Conservation (phyloP, 1,284 basidiomycete species). For the Naganishia cerealis region DNA sequence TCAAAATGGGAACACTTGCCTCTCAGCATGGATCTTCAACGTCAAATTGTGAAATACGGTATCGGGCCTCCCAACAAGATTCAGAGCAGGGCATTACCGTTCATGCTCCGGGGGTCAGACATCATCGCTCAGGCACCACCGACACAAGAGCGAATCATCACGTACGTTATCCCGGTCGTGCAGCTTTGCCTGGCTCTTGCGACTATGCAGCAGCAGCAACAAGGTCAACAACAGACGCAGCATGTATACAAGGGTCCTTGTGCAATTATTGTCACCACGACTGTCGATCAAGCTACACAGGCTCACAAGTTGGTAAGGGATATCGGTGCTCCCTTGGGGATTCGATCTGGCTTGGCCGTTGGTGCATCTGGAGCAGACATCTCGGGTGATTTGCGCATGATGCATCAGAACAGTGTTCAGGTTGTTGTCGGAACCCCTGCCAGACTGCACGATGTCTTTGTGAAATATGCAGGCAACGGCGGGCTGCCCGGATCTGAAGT, state of each 20-base stretch:
- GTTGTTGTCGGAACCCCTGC: slow-evolving; percentile 96
- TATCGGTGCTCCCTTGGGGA: slow-evolving; percentile 83
- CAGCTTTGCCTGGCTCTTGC: slow-evolving; percentile 71
- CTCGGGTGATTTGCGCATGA: slow-evolving; percentile 71
- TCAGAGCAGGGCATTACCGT: slow-evolving; percentile 92
- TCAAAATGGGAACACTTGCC: slow-evolving; percentile 95
- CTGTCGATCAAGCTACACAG: slow-evolving; percentile 96
- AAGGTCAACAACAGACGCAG: slow-evolving; percentile 40
- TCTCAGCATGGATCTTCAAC: slow-evolving; percentile 79
- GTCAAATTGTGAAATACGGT: slow-evolving; percentile 88
- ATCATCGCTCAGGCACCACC: slow-evolving; percentile 98
- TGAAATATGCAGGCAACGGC: slow-evolving; percentile 60
- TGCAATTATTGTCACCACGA: slow-evolving; percentile 91
- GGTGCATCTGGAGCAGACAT: slow-evolving; percentile 71
- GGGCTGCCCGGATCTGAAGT: slow-evolving; percentile 73
- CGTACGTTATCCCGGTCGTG: slow-evolving; percentile 90
- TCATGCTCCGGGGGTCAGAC: slow-evolving; percentile 84
- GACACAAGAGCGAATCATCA: slow-evolving; percentile 95
- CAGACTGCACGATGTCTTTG: slow-evolving; percentile 85
- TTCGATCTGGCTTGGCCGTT: slow-evolving; percentile 81
- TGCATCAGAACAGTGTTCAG: slow-evolving; percentile 88
- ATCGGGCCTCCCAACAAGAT: slow-evolving; percentile 98
- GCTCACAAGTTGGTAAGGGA: slow-evolving; percentile 93
- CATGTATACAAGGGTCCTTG: slow-evolving; percentile 72
- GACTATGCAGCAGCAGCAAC: slow-evolving; percentile 53